Base-by-base conservation (phyloP, 306 rosid genomes). In the Astragalus membranaceus region DNA sequence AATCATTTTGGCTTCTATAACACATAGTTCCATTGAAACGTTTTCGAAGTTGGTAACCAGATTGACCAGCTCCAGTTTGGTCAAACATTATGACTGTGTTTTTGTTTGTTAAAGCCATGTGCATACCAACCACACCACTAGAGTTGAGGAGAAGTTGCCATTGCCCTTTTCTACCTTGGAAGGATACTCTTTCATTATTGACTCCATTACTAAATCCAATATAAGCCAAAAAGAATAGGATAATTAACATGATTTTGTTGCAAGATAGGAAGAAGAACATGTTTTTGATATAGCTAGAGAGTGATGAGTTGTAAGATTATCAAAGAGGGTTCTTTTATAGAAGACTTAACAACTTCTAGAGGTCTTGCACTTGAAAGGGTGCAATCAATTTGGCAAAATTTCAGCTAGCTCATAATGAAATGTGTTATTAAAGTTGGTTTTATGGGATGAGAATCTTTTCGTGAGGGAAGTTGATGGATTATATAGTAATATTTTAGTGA, bases 51-150 rank as follows among this genome's bases (percentile, higher is more conserved):
- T 26, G 61, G 84, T 85, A 90, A 0, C 75, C 15, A 0, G 98
- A 88, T 10, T 53, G 81, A 17, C 88, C 87, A 0, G 87, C 91
- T 10, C 75, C 85, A 0, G 89, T 87, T 75, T 86, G 96, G 62
- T 91, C 97, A 17, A 86, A 91, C 77, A 88, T 68, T 5, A 91
- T 41, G 66, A 90, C 90, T 3, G 88, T 88, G 84, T 87, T 75
- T 30, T 55, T 61, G 79, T 80, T 72, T 30, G 90, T 87, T 64
- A 88, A 68, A 5, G 90, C 89, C 91, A 84, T 84, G 64, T 85
- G 97, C 97, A 88, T 88, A 23, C 89, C 83, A 77, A 88, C 92
- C 2, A 94, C 94, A 0, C 94, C 92, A 0, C 84, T 60, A 76
- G 11, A 83, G 35, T 87, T 69, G 33, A 82, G 74, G 14, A 88